These are phyloP conservation scores for Holtermannia corniformis DNA, from an alignment of 768 basidiomycete species.

Conservation along the genomic window DNA sequence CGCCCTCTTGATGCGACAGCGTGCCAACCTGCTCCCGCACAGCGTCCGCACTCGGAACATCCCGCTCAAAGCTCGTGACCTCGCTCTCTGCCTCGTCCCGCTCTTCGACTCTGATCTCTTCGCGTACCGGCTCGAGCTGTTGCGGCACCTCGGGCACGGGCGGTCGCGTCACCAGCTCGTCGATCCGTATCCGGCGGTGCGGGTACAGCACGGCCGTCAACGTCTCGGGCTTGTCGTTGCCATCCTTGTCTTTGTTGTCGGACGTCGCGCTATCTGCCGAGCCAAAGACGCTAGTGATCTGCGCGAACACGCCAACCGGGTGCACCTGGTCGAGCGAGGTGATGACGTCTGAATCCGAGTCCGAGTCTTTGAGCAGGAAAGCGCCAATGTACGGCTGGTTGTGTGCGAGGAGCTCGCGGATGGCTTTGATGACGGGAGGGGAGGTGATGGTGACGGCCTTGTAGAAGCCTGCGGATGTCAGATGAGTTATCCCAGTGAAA, in stretches of 20 bases:
- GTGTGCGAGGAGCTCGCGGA: constrained; percentile 93
- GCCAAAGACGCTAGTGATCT: constrained; percentile 72
- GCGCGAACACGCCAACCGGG: constrained; percentile 89
- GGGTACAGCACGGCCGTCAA: constrained; percentile 93
- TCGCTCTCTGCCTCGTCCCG: constrained; percentile 18
- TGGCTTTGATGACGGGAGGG: constrained; percentile 79
- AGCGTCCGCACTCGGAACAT: constrained; percentile 44
- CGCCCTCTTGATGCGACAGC: constrained; percentile 37
- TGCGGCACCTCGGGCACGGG: constrained; percentile 10
- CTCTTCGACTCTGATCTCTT: constrained; percentile 15
- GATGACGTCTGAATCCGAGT: constrained; percentile 85
- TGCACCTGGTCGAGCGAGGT: constrained; percentile 80
- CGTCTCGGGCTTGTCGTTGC: constrained; percentile 71
- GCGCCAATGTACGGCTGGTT: constrained; percentile 96
- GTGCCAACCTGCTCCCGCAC: constrained; percentile 31
- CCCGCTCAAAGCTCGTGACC: constrained; percentile 41
- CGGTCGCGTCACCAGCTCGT: constrained; percentile 55
- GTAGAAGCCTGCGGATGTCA: constrained; percentile 74
- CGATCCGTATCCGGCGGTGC: constrained; percentile 78
- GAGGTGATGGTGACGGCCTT: constrained; percentile 92
- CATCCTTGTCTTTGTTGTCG: constrained; percentile 44
- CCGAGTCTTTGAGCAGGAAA: constrained; percentile 89
- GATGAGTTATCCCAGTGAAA: neutral
- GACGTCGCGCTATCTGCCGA: constrained; percentile 12
- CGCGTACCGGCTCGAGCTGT: constrained; percentile 11